phyloP scores from a whole-genome alignment of 2,329 filamentous ascomycete genomes.

The Botrytis medusae region DNA sequence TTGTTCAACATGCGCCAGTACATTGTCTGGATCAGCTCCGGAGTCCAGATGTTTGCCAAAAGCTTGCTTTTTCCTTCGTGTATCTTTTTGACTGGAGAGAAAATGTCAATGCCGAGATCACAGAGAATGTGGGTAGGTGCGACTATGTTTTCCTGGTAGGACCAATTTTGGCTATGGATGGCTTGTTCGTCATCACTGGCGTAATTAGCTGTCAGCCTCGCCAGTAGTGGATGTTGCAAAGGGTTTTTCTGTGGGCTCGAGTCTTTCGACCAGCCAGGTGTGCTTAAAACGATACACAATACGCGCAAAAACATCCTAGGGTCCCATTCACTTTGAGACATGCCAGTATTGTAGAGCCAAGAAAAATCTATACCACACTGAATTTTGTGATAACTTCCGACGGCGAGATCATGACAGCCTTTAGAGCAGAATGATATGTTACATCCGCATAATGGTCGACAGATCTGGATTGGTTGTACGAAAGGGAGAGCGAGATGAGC shows the following conservation, averaged over 20 bases:
- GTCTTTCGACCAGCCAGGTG: slow-evolving; percentile 16
- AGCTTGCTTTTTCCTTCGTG: background rate
- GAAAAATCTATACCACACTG: slow-evolving; percentile 33
- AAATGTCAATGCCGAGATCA: slow-evolving; percentile 34
- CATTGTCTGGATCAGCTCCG: slow-evolving; percentile 36
- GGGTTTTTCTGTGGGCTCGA: slow-evolving; percentile 24
- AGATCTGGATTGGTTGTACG: background rate
- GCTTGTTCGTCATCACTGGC: slow-evolving; percentile 1
- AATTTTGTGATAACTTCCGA: slow-evolving; percentile 31
- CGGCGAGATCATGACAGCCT: slow-evolving; percentile 29
- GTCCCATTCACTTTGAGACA: slow-evolving; percentile 24
- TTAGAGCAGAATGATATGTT: slow-evolving; percentile 32
- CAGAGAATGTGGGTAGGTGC: slow-evolving; percentile 31
- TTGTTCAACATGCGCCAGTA: slow-evolving; percentile 37
- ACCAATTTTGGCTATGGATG: slow-evolving; percentile 26
- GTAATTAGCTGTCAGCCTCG: slow-evolving; percentile 35
- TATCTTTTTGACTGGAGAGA: slow-evolving; percentile 15
- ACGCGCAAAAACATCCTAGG: slow-evolving; percentile 32
- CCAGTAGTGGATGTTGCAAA: slow-evolving; percentile 31
- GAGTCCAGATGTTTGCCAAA: slow-evolving; percentile 25
- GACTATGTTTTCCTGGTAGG: slow-evolving; percentile 33
- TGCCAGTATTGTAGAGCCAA: slow-evolving; percentile 28
- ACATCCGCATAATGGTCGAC: slow-evolving; percentile 29
- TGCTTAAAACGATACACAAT: slow-evolving; percentile 30
- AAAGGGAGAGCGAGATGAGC: slow-evolving; percentile 27